These are phyloP conservation scores for Cetradonia linearis DNA, from an alignment of 495 filamentous ascomycete species.

Conservation along the genomic window DNA sequence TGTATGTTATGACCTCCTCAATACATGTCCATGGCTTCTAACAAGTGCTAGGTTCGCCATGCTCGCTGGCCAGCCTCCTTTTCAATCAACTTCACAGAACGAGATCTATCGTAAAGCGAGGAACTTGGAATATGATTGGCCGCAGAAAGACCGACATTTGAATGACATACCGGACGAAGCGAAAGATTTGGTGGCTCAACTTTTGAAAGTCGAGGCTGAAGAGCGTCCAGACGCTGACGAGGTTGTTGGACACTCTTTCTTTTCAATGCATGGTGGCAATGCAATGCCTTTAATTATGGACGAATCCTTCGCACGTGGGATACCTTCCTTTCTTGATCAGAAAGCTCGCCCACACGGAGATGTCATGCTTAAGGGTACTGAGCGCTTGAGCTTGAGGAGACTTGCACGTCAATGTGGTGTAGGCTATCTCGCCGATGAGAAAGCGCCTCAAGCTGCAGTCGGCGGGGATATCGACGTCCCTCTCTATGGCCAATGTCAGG, in stretches of 20 bases:
- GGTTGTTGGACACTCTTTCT: conserved; percentile 75
- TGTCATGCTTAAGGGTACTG: conserved; percentile 34
- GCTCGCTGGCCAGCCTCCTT: conserved; percentile 81
- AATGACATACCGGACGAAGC: conserved; percentile 49
- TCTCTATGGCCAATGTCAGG: conserved; percentile 56
- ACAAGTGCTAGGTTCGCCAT: conserved; percentile 60
- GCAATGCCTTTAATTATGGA: conserved; percentile 42
- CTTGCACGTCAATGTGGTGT: conserved; percentile 45
- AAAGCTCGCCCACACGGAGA: conserved; percentile 39
- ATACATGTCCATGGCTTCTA: conserved; percentile 8
- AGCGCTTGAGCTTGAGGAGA: conserved; percentile 38
- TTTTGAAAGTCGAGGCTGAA: conserved; percentile 64
- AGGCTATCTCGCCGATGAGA: conserved; percentile 26
- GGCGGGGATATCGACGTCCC: conserved; percentile 25
- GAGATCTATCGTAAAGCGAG: conserved; percentile 74
- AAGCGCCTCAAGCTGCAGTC: conserved; percentile 21
- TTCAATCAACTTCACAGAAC: conserved; percentile 75
- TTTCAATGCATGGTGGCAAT: conserved; percentile 48
- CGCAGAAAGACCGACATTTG: conserved; percentile 37
- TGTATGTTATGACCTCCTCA: conserved; percentile 42
- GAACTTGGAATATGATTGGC: conserved; percentile 68
- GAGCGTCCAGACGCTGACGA: conserved; percentile 66
- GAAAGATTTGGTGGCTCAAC: conserved; percentile 67
- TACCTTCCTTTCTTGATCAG: conserved; percentile 37
- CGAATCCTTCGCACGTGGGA: conserved; percentile 32